Conservation (phyloP, 2,329 filamentous ascomycete species). For the Cytospora piceae region DNA sequence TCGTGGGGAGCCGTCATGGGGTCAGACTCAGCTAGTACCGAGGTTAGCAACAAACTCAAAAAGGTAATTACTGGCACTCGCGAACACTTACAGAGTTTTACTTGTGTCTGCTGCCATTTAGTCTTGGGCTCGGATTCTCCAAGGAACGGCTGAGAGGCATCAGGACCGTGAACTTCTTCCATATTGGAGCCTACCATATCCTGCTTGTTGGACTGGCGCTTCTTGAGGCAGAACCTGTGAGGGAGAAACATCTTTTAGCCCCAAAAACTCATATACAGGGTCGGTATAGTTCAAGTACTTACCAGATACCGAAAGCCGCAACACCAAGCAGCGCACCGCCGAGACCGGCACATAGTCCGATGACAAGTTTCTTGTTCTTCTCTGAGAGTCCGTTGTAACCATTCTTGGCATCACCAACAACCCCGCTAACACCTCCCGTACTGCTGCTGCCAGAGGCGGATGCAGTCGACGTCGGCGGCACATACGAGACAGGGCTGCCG, state of each 20-base stretch:
- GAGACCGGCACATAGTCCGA: slow-evolving; percentile 25
- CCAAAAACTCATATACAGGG: not conserved
- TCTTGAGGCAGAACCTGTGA: slow-evolving; percentile 10
- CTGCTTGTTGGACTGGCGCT: not conserved
- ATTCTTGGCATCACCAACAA: slow-evolving; percentile 7
- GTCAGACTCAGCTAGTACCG: not conserved
- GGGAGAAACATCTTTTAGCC: not conserved
- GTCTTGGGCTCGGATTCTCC: not conserved
- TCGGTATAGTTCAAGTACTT: not conserved
- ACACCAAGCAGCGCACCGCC: slow-evolving; percentile 21
- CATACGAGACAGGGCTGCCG: slow-evolving; percentile 25
- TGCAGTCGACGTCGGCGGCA: slow-evolving; percentile 6
- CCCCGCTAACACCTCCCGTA: not conserved
- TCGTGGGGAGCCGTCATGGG: not conserved
- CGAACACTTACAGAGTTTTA: slow-evolving; percentile 9
- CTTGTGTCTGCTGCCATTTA: slow-evolving; percentile 9
- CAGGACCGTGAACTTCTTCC: not conserved
- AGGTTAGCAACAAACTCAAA: not conserved
- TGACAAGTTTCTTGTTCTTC: slow-evolving; percentile 26
- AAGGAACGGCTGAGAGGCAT: slow-evolving; percentile 16
- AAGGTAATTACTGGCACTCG: not conserved
- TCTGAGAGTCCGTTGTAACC: slow-evolving; percentile 15
- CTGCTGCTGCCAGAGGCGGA: slow-evolving; percentile 1
- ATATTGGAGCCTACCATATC: not conserved
- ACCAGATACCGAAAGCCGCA: slow-evolving; percentile 7